Conservation (phyloP, 768 basidiomycete genomes). For the Piloderma croceum region DNA sequence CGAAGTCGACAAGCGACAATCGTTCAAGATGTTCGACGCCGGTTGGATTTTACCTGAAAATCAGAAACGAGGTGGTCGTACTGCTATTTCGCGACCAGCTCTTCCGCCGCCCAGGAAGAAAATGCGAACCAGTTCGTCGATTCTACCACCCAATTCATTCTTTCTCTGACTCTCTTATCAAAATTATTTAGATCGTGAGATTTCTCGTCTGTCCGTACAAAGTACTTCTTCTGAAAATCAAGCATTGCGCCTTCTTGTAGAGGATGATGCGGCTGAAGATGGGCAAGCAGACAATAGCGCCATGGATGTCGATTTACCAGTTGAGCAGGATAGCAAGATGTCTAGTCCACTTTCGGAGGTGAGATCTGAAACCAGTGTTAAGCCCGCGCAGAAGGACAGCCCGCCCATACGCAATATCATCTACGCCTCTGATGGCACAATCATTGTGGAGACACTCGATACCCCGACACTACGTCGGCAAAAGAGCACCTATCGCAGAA, state of each 20-base stretch:
- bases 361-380: too few relatives aligned
- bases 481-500: slow-evolving; percentile 46
- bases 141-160: too few relatives aligned
- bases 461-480: slow-evolving; percentile 62
- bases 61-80: slow-evolving; percentile 57
- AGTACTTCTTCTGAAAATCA: slow-evolving; percentile 41
- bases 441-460: slow-evolving; percentile 68
- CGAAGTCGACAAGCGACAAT: slow-evolving; percentile 64
- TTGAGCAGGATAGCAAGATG: too few relatives aligned
- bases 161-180: slow-evolving; percentile 11
- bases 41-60: slow-evolving; percentile 87
- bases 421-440: slow-evolving; percentile 37
- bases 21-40: slow-evolving; percentile 76
- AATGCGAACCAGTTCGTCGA: slow-evolving; percentile 36
- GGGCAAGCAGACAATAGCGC: not conserved
- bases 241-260: not conserved
- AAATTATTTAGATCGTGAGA: slow-evolving; percentile 22
- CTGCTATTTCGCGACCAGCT: slow-evolving; percentile 37
- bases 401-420: too few relatives aligned
- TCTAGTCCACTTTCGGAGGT: too few relatives aligned
- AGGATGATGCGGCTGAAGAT: not conserved
- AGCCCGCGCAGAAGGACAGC: too few relatives aligned
- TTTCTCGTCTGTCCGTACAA: slow-evolving; percentile 41
- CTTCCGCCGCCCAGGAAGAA: slow-evolving; percentile 53
- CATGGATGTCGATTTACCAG: slow-evolving; percentile 4